Evolutionary conservation across 306 rosid genomes (phyloP), one percentile per base, ranked within the genome.

Genomic region (Alnus rubra): DNA sequence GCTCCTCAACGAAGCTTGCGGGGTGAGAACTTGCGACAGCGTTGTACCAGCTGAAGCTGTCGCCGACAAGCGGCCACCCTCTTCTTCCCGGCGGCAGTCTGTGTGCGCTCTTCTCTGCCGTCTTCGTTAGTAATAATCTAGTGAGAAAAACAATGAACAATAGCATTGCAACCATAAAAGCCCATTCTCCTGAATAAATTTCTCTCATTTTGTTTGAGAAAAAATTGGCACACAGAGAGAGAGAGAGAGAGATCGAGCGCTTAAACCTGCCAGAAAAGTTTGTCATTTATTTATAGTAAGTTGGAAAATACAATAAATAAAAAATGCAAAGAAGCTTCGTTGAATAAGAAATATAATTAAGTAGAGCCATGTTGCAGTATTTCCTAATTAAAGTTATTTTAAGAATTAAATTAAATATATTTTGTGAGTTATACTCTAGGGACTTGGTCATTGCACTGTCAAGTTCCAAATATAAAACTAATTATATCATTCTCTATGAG

Each of bases 11-110:
- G 78, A 88, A 94, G 11, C 77, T 86, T 51, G 94, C 91, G 54
- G 98, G 98, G 55, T 94, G 97, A 74, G 97, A 90, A 73, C 97
- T 88, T 70, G 97, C 92, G 75, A 92, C 97, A 45, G 98, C 97
- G 75, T 88, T 86, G 82, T 92, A 91, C 98, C 97, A 94, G 68
- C 82, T 85, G 83, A 92, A 79, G 88, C 97, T 94, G 79, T 94
- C 97, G 35, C 98, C 98, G 7, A 94, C 87, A 71, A 94, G 54
- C 48, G 97, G 97, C 97, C 97, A 94, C 0, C 98, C 89, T 86
- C 90, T 91, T 71, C 97, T 87, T 71, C 98, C 98, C 0, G 98
- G 92, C 14, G 98, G 98, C 74, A 92, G 83, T 78, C 80, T 83
- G 64, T 35, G 53, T 50, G 39, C 74, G 31, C 62, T 71, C 68